Evolutionary conservation across 371 early-diverging fungal species (phyloP).

Genomic region (Chytridium lagenaria): DNA sequence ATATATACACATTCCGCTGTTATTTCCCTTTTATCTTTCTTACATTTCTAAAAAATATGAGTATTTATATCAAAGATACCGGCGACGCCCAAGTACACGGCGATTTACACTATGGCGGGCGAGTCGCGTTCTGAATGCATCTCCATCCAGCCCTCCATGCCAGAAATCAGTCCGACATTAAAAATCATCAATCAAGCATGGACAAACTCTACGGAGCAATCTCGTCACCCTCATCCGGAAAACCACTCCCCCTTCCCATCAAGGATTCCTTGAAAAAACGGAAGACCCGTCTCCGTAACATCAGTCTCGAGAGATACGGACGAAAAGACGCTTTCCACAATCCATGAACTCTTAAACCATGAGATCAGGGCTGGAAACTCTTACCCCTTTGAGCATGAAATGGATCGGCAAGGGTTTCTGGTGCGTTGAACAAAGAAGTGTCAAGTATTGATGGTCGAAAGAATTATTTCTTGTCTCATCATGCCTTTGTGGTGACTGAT

Average conservation of each 20-base stretch:
- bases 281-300: slow-evolving; percentile 23
- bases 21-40: no score
- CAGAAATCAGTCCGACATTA: no score
- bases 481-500: slow-evolving; percentile 41
- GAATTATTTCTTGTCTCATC: slow-evolving; percentile 43
- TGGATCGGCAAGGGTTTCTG: slow-evolving; percentile 58
- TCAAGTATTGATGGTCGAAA: slow-evolving; percentile 53
- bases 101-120: no score
- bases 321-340: slow-evolving; percentile 48
- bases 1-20: no score
- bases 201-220: slow-evolving; percentile 21
- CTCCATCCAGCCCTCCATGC: background rate
- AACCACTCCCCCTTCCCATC: slow-evolving; percentile 46
- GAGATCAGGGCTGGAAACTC: slow-evolving; percentile 73
- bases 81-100: no score
- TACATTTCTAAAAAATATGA: no score
- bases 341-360: slow-evolving; percentile 66
- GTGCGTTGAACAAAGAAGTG: slow-evolving; percentile 24
- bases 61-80: no score
- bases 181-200: background rate
- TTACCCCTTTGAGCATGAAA: slow-evolving; percentile 71
- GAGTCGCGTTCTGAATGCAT: no score
- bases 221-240: background rate
- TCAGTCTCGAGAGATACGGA: slow-evolving; percentile 22
- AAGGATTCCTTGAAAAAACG: slow-evolving; percentile 30